Evolutionary conservation across 208 protist genomes (phyloP).

Genomic region (Phytomonas sp.): DNA sequence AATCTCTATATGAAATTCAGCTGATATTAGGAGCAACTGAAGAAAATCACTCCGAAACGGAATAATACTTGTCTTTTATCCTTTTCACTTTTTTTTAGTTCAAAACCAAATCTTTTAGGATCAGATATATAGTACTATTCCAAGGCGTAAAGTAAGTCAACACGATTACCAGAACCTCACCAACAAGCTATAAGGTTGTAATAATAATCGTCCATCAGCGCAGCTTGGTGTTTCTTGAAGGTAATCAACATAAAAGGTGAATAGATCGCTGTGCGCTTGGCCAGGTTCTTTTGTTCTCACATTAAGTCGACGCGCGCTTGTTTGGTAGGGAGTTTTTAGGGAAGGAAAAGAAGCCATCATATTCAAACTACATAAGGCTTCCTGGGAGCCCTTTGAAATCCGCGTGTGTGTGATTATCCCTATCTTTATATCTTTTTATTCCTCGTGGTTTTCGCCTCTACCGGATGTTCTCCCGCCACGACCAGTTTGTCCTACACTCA

Average conservation of each 20-base stretch:
- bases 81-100: constrained; percentile 13
- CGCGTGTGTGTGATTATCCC: background rate
- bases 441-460: background rate
- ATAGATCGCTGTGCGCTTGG: background rate
- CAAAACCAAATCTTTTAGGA: background rate
- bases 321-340: background rate
- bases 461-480: constrained; percentile 4
- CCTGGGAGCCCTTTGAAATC: background rate
- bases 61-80: constrained; percentile 10
- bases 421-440: background rate
- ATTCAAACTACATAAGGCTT: background rate
- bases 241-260: background rate
- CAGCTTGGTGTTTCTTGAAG: background rate
- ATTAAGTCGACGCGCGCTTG: background rate
- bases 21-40: background rate
- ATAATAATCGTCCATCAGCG: background rate
- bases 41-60: background rate
- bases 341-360: background rate
- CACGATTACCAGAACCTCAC: background rate
- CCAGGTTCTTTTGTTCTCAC: background rate
- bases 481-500: background rate
- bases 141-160: background rate
- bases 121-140: background rate
- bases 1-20: background rate
- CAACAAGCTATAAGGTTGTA: background rate